Percentiles rank a stretch among this genome's conserved stretches.
Evolutionary conservation across 2,329 filamentous ascomycete species (phyloP).

Genomic region (Alternaria triticimaculans): DNA sequence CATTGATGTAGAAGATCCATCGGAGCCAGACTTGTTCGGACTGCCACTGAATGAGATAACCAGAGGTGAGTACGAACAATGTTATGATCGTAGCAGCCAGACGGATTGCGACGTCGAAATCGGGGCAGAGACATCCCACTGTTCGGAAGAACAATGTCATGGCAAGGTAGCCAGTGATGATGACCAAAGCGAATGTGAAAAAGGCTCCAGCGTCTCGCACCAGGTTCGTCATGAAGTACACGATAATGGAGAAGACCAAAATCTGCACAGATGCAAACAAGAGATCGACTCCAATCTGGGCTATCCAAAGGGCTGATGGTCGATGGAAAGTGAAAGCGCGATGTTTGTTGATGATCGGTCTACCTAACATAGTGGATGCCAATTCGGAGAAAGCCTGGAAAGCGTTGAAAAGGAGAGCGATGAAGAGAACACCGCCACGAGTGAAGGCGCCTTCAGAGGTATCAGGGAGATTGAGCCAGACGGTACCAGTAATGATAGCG

Average conservation of each 20-base stretch:
- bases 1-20: constrained; percentile 84
- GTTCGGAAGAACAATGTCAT: constrained; percentile 57
- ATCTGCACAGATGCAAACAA: constrained; percentile 75
- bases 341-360: constrained; percentile 83
- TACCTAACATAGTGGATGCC: constrained; percentile 74
- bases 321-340: constrained; percentile 82
- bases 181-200: constrained; percentile 57
- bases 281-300: constrained; percentile 80
- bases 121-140: constrained; percentile 71
- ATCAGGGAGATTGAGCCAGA: constrained; percentile 74
- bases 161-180: constrained; percentile 50
- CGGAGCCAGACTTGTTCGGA: constrained; percentile 78
- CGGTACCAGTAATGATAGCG: constrained; percentile 78
- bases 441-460: constrained; percentile 75
- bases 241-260: constrained; percentile 54
- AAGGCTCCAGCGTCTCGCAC: constrained; percentile 55
- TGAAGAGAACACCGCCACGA: constrained; percentile 81
- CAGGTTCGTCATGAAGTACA: constrained; percentile 60
- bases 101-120: constrained; percentile 87
- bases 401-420: constrained; percentile 82
- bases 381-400: constrained; percentile 85
- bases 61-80: constrained; percentile 79
- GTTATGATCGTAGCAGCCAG: constrained; percentile 79
- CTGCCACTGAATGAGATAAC: constrained; percentile 83
- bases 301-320: constrained; percentile 82